Conservation (phyloP, 257 asterid genomes). For the Salvia splendens region DNA sequence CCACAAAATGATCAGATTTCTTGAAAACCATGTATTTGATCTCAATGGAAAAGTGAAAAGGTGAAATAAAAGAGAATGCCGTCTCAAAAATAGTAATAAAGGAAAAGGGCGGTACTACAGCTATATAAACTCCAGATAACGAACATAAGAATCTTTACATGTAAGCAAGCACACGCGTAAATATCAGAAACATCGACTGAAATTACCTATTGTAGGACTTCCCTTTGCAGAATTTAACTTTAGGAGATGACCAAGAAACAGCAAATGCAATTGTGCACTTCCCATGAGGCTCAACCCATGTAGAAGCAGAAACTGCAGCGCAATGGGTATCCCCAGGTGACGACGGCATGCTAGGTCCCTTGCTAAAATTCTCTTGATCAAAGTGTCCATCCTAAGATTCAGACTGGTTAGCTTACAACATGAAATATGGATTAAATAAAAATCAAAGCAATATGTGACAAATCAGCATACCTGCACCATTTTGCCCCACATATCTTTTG, state of each 20-base stretch:
- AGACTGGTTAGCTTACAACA: no score
- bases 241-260: conserved; percentile 94
- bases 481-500: conserved; percentile 94
- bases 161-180: not conserved
- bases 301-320: conserved; percentile 96
- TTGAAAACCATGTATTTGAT: not conserved
- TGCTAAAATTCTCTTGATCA: conserved; percentile 71
- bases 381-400: conserved; percentile 79
- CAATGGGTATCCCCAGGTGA: conserved; percentile 88
- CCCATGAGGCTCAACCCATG: conserved; percentile 99
- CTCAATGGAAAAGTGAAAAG: not conserved
- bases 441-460: not conserved
- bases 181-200: conserved; percentile 1
- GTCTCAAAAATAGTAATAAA: not conserved
- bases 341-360: conserved; percentile 83
- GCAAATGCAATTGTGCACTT: conserved; percentile 90
- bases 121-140: no score
- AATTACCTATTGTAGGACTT: conserved; percentile 84
- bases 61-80: not conserved
- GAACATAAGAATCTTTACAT: no score
- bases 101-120: no score
- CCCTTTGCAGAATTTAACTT: conserved; percentile 93
- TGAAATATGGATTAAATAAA: not conserved
- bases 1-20: conserved; percentile 18
- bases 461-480: conserved; percentile 65